Base-by-base conservation (phyloP, 164 flowering plant genomes). In the Annona squamosa region DNA sequence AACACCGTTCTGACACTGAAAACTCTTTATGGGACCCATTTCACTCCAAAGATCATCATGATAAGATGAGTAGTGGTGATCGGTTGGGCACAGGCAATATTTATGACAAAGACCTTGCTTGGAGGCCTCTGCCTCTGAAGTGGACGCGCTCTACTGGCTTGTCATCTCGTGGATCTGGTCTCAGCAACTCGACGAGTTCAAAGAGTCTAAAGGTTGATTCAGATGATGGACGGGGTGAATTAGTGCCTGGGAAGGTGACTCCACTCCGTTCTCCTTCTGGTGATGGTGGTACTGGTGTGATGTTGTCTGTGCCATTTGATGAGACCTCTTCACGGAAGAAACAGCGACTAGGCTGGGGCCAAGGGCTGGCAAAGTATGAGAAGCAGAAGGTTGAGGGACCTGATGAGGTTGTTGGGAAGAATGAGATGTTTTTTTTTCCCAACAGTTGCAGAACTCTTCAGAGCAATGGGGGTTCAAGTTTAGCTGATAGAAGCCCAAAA, bases 361-460 rank as follows among this genome's bases (percentile, higher is more conserved):
- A 96, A 79, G 99, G 99, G 57, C 86, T 96, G 80, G 99, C 99
- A n/a, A 96, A 92, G 80, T 96, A 91, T 77, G 99, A 96, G 83
- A 93, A 91, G 78, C 83, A 87, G 84, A 90, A 87, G 78, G 91
- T 90, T 71, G 97, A 86, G 19, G 96, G 84, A 45, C 93, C 91
- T 63, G 91, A 88, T 61, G 93, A 81, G 56, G 77, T 57, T 75
- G 69, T 56, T 37, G 67, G 63, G 62, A 81, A 82, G 73, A 81
- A 76, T 76, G 88, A 68, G 41, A 62, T 75, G 67, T 44, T 71
- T 2, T 4, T 45, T 37, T 74, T 79, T 63, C 3, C 70, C 6
- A 73, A 64, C 42, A 79, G 41, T 69, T 5, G 70, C 18, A 89
- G 85, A 59, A 19, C 80, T 45, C 9, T 45, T 47, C 85, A 77